Conservation (phyloP, 140 eudicot species). For the Cichorium intybus region DNA sequence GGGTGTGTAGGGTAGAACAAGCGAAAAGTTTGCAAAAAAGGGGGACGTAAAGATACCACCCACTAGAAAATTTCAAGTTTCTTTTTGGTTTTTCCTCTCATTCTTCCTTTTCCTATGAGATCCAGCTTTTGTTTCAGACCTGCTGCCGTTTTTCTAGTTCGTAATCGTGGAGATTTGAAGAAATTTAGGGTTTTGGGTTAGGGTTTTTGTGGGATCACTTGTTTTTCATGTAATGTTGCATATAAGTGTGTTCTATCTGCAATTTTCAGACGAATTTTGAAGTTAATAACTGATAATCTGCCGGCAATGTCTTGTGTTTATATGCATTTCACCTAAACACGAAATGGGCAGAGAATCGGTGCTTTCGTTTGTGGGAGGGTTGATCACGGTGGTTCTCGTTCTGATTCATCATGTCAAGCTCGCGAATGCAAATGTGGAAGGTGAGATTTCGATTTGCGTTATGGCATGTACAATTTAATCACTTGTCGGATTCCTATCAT, state of each 20-base stretch:
- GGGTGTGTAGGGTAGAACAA: slow-evolving; percentile 26
- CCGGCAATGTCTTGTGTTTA: not conserved
- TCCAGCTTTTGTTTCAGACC: slow-evolving; percentile 23
- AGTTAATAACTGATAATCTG: slow-evolving; percentile 5
- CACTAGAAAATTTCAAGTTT: not conserved
- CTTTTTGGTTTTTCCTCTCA: not conserved
- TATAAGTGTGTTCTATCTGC: slow-evolving; percentile 25
- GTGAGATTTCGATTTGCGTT: slow-evolving; percentile 31
- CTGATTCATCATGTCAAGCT: slow-evolving; percentile 28
- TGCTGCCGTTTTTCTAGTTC: not conserved
- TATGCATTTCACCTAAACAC: not conserved
- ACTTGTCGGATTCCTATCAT: not conserved
- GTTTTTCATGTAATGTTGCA: slow-evolving; percentile 27
- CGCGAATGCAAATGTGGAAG: slow-evolving; percentile 68
- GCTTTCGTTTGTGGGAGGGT: slow-evolving; percentile 28
- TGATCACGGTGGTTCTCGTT: slow-evolving; percentile 30
- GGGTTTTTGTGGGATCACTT: slow-evolving; percentile 12
- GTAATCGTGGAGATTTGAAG: slow-evolving; percentile 23
- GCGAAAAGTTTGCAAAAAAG: slow-evolving; percentile 21
- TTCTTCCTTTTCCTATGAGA: slow-evolving; percentile 1
- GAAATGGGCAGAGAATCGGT: slow-evolving; percentile 31
- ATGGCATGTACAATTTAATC: not conserved
- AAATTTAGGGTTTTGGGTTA: slow-evolving; percentile 25
- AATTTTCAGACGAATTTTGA: slow-evolving; percentile 34
- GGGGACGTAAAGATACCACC: slow-evolving; percentile 12